These are phyloP conservation scores for Verticillium nubilum DNA, from an alignment of 2,329 filamentous ascomycete genomes.

Conservation along the genomic window DNA sequence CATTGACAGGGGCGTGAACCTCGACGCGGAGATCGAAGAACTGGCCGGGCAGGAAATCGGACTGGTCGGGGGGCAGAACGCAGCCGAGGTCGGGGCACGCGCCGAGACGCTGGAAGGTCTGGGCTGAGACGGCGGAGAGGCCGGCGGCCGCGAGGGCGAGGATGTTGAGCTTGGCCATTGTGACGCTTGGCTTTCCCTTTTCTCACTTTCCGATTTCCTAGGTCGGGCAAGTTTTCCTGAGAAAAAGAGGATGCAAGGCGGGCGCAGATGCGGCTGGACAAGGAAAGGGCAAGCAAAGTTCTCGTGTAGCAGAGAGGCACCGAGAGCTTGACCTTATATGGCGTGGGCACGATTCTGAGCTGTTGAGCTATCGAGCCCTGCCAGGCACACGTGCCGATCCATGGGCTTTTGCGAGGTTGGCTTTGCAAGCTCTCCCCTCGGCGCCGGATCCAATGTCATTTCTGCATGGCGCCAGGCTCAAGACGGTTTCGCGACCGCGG, in stretches of 20 bases:
- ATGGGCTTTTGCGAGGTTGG: background rate
- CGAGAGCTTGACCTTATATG: background rate
- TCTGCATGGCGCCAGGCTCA: background rate
- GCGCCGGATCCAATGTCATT: background rate
- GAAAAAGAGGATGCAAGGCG: background rate
- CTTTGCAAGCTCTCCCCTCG: background rate
- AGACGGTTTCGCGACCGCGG: background rate
- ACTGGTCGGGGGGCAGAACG: conserved; percentile 57
- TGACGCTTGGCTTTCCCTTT: background rate
- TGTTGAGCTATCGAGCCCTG: background rate
- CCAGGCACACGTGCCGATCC: background rate
- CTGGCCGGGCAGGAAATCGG: conserved; percentile 79
- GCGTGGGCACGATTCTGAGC: background rate
- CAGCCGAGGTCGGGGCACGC: conserved; percentile 55
- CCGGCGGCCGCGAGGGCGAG: conserved; percentile 26
- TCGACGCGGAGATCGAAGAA: conserved; percentile 81
- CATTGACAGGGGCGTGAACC: conserved; percentile 75
- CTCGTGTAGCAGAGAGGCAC: background rate
- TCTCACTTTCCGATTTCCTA: background rate
- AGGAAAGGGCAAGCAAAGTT: background rate
- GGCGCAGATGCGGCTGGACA: background rate
- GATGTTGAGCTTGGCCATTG: conserved; percentile 29
- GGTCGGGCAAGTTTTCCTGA: background rate
- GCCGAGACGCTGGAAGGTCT: conserved; percentile 56
- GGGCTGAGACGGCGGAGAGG: conserved; percentile 38